Conservation (phyloP, 2,329 filamentous ascomycete species). For the Stachybotrys elegans region DNA sequence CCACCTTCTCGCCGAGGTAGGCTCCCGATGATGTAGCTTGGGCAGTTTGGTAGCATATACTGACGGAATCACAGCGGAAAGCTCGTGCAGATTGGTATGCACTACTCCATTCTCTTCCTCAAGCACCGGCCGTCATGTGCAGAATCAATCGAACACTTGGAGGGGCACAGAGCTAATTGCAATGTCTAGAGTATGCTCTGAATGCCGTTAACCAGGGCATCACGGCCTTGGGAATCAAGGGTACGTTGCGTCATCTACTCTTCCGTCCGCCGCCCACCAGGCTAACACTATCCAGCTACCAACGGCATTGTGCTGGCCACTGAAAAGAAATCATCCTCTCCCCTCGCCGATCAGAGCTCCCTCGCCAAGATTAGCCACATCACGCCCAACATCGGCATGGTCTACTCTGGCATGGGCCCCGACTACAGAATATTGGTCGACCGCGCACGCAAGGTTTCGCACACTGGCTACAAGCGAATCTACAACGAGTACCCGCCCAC, state of each 20-base stretch:
- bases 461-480: conserved; percentile 98
- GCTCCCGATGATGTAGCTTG: conserved; percentile 28
- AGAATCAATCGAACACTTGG: too few relatives aligned
- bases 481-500: conserved; percentile 99
- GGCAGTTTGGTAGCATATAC: conserved; percentile 27
- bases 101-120: conserved; percentile 7
- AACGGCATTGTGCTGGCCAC: conserved; percentile 98
- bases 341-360: conserved; percentile 90
- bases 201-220: conserved; percentile 99
- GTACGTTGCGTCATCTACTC: conserved; percentile 39
- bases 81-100: conserved; percentile 88
- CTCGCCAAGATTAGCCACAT: conserved; percentile 97
- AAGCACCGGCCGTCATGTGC: too few relatives aligned
- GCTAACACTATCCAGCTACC: conserved; percentile 59
- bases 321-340: conserved; percentile 98
- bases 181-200: conserved; percentile 96
- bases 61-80: conserved; percentile 70
- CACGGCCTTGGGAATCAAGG: conserved; percentile 97
- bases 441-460: conserved; percentile 95
- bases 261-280: not conserved
- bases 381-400: conserved; percentile 99
- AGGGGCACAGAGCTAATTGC: too few relatives aligned
- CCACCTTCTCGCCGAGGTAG: conserved; percentile 98
- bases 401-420: conserved; percentile 98
- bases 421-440: conserved; percentile 98